phyloP scores from a whole-genome alignment of 768 basidiomycete genomes.

The Collybiopsis confluens region DNA sequence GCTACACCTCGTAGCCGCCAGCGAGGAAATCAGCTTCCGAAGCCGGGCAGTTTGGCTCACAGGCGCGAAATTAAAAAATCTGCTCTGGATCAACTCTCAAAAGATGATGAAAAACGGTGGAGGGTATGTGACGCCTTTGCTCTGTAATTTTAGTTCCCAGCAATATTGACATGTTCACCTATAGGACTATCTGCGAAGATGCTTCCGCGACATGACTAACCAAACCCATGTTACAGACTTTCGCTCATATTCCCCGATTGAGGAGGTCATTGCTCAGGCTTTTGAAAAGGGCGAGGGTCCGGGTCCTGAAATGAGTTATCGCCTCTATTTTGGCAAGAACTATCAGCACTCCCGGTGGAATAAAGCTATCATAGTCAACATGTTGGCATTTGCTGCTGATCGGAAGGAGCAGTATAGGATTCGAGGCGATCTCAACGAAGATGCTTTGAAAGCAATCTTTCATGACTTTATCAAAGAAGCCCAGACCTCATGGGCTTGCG shows the following conservation, averaged over 20 bases:
- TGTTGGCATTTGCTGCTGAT: not conserved
- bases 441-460: not conserved
- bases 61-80: not conserved
- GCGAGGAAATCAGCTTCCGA: not conserved
- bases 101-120: not conserved
- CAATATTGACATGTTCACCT: not conserved
- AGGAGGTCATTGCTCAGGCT: not conserved
- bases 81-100: not conserved
- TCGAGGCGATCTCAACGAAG: not conserved
- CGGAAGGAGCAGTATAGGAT: not conserved
- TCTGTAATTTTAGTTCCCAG: not conserved
- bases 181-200: not conserved
- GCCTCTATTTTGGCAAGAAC: not conserved
- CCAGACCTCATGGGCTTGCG: not conserved
- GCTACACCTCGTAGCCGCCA: not conserved
- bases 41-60: not conserved
- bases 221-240: not conserved
- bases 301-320: not conserved
- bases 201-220: not conserved
- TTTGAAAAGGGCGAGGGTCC: not conserved
- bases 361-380: not conserved
- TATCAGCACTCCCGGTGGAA: not conserved
- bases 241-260: not conserved
- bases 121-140: not conserved
- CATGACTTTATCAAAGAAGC: not conserved